phyloP scores from a whole-genome alignment of 257 asterid species.

The Handroanthus guayacan region DNA sequence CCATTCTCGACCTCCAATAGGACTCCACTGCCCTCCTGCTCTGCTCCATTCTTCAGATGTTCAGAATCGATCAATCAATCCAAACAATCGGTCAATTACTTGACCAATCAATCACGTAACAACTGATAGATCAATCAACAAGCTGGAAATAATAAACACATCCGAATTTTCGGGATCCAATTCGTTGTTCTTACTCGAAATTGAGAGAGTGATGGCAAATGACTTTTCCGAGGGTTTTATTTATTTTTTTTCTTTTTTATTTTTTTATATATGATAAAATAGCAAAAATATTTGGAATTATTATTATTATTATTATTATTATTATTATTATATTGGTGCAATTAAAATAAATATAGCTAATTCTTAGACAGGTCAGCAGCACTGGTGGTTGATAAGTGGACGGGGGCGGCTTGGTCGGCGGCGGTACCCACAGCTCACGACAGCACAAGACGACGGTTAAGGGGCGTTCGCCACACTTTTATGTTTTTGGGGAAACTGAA shows the following conservation, averaged over 20 bases:
- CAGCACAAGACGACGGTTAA: too few species aligned
- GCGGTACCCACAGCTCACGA: background rate
- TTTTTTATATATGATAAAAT: background rate
- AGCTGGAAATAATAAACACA: background rate
- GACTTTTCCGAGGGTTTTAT: slow-evolving; percentile 30
- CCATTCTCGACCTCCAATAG: slow-evolving; percentile 88
- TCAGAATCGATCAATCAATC: slow-evolving; percentile 38
- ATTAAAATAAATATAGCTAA: background rate
- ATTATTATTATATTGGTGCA: background rate
- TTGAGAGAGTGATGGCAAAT: slow-evolving; percentile 17
- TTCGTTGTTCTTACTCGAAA: background rate
- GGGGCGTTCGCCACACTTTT: too few species aligned
- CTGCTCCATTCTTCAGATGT: slow-evolving; percentile 69
- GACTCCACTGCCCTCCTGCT: slow-evolving; percentile 99
- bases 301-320: background rate
- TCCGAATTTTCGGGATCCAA: slow-evolving; percentile 29
- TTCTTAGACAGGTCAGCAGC: background rate
- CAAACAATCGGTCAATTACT: slow-evolving; percentile 26
- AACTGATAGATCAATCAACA: slow-evolving; percentile 25
- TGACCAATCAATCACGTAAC: slow-evolving; percentile 7
- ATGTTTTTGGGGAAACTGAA: too few species aligned
- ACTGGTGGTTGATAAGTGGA: slow-evolving; percentile 16
- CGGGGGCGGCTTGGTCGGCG: slow-evolving; percentile 15
- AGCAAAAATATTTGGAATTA: background rate
- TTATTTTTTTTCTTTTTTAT: slow-evolving; percentile 19